phyloP scores from a whole-genome alignment of 805 yeast genomes.

The Limtongia smithiae region DNA sequence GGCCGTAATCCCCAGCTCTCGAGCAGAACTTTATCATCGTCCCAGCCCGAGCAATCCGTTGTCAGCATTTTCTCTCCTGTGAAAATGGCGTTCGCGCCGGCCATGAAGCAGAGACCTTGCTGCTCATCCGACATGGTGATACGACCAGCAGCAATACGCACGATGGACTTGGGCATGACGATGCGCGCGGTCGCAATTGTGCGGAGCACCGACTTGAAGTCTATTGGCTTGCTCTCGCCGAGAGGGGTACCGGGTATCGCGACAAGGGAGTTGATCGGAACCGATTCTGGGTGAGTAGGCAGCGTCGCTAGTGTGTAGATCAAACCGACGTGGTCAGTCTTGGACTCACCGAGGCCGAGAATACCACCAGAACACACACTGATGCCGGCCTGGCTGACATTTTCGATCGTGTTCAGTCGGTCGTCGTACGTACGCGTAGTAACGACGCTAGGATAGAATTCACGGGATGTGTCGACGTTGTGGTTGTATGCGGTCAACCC shows the following conservation, averaged over 20 bases:
- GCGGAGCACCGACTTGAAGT: conserved; percentile 60
- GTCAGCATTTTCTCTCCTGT: conserved; percentile 80
- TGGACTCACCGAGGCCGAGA: conserved; percentile 71
- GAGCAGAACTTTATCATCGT: conserved; percentile 68
- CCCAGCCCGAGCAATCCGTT: conserved; percentile 82
- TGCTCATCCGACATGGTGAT: conserved; percentile 76
- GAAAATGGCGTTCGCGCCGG: conserved; percentile 76
- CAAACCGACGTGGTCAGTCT: conserved; percentile 66
- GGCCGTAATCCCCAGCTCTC: conserved; percentile 58
- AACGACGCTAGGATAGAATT: conserved; percentile 69
- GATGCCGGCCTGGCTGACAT: conserved; percentile 61
- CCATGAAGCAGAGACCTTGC: conserved; percentile 70
- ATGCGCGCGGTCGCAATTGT: conserved; percentile 75
- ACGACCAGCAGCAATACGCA: conserved; percentile 77
- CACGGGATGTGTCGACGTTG: conserved; percentile 75
- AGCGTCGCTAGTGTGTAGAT: conserved; percentile 63
- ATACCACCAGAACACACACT: conserved; percentile 78
- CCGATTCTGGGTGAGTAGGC: conserved; percentile 72
- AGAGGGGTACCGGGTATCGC: conserved; percentile 77
- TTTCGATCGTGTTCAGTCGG: conserved; percentile 60
- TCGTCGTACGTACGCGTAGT: conserved; percentile 70
- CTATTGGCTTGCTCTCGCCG: conserved; percentile 53
- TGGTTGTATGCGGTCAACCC: conserved; percentile 82
- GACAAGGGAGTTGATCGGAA: conserved; percentile 77
- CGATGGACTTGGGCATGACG: conserved; percentile 66